These are phyloP conservation scores for Eucommia ulmoides DNA, from an alignment of 257 asterid species.

Conservation along the genomic window DNA sequence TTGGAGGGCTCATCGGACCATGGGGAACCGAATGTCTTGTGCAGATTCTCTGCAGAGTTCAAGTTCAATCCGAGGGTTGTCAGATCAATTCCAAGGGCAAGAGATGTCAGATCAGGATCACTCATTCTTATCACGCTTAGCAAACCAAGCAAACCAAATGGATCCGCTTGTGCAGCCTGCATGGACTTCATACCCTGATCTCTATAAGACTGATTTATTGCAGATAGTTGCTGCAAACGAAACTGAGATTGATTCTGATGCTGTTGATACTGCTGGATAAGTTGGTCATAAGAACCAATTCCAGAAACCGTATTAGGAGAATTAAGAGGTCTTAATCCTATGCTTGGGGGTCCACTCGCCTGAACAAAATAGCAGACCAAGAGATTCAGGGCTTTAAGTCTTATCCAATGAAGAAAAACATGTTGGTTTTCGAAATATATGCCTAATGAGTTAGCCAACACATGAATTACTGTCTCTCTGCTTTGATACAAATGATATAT, in stretches of 20 bases:
- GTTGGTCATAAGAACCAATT: constrained; percentile 29
- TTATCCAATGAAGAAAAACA: background rate
- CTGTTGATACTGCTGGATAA: constrained; percentile 63
- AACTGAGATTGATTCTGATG: constrained; percentile 60
- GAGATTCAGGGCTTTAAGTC: too few species aligned
- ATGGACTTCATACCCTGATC: constrained; percentile 49
- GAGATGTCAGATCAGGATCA: constrained; percentile 55
- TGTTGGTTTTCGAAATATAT: background rate
- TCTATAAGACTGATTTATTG: constrained; percentile 29
- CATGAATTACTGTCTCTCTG: too few species aligned
- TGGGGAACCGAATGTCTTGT: constrained; percentile 82
- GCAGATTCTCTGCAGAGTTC: constrained; percentile 65
- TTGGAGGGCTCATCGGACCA: constrained; percentile 83
- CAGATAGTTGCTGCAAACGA: constrained; percentile 19
- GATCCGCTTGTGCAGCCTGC: constrained; percentile 45
- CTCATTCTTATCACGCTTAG: constrained; percentile 47
- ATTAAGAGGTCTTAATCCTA: constrained; percentile 21
- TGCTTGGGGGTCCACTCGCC: constrained; percentile 20
- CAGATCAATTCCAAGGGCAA: constrained; percentile 72
- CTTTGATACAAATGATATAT: too few species aligned
- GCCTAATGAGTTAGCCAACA: background rate
- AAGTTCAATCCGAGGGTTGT: constrained; percentile 72
- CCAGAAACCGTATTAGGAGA: constrained; percentile 21
- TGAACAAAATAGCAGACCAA: too few species aligned
- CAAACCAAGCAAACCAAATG: constrained; percentile 68